Conservation (phyloP, 2,329 filamentous ascomycete genomes). For the Chaetoscypha palmicola region DNA sequence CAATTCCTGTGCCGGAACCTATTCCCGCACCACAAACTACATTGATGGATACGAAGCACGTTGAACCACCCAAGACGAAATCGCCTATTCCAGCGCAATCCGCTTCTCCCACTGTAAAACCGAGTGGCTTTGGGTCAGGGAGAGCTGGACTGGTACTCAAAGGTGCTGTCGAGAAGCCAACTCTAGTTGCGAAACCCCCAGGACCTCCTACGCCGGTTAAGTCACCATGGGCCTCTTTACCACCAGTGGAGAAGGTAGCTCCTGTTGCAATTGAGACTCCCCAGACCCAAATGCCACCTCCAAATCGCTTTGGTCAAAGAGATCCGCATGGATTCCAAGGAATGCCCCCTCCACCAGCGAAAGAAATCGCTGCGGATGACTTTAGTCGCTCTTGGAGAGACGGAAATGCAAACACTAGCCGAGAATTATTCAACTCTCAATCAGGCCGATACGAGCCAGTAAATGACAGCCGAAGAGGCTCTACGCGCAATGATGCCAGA, state of each 20-base stretch:
- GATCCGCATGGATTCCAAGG: constrained; percentile 52
- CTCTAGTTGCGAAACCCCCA: constrained; percentile 65
- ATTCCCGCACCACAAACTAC: constrained; percentile 23
- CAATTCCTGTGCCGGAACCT: constrained; percentile 23
- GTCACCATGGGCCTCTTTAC: constrained; percentile 85
- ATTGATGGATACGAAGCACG: constrained; percentile 20
- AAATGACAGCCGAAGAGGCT: constrained; percentile 62
- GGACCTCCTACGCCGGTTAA: constrained; percentile 64
- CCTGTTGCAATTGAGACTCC: constrained; percentile 56
- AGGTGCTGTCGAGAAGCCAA: constrained; percentile 62
- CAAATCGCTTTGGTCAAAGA: constrained; percentile 43
- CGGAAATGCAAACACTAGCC: constrained; percentile 50
- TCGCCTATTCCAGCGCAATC: constrained; percentile 28
- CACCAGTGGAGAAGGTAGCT: constrained; percentile 74
- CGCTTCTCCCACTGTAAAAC: constrained; percentile 26
- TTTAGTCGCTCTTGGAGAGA: constrained; percentile 86
- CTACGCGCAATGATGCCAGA: constrained; percentile 61
- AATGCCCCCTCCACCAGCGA: constrained; percentile 49
- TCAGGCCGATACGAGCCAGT: constrained; percentile 91
- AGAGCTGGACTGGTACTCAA: constrained; percentile 58
- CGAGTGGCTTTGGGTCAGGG: constrained; percentile 30
- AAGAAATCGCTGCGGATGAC: constrained; percentile 89
- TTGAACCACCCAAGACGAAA: constrained; percentile 24
- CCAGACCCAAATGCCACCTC: constrained; percentile 33
- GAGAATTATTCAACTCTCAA: constrained; percentile 90